Conservation (phyloP, 2,329 filamentous ascomycete species). For the Aspergillus eucalypticola region DNA sequence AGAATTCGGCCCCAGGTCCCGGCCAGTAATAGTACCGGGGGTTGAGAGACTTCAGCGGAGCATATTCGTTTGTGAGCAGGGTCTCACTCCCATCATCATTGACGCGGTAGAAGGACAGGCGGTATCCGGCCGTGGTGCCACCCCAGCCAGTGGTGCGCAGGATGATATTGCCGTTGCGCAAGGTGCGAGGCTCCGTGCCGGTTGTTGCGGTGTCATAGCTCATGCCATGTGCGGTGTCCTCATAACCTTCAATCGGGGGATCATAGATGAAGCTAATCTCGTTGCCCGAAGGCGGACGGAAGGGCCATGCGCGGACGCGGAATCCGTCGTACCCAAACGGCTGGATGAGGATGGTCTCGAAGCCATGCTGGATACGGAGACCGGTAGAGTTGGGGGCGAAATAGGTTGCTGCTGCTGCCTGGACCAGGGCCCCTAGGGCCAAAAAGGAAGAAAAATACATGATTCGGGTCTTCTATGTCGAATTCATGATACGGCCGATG, state of each 20-base stretch:
- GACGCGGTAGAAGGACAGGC: conserved; percentile 38
- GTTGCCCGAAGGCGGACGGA: conserved; percentile 35
- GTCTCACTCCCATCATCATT: conserved; percentile 37
- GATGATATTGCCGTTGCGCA: conserved; percentile 42
- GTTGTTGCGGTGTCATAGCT: conserved; percentile 34
- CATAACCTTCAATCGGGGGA: conserved; percentile 41
- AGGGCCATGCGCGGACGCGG: conserved; percentile 43
- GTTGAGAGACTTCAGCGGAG: conserved; percentile 36
- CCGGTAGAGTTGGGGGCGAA: conserved; percentile 25
- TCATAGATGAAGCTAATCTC: conserved; percentile 43
- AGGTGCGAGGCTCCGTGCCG: conserved; percentile 30
- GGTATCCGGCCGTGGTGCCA: conserved; percentile 35
- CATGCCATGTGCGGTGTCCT: conserved; percentile 34
- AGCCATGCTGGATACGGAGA: conserved; percentile 40
- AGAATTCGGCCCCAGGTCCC: conserved; percentile 37
- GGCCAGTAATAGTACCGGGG: conserved; percentile 40
- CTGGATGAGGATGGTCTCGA: conserved; percentile 42
- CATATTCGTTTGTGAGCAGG: conserved; percentile 39
- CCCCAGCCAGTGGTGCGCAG: conserved; percentile 36
- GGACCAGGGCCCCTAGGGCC: background rate
- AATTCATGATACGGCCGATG: background rate
- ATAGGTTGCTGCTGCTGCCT: conserved; percentile 11
- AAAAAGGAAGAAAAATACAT: background rate
- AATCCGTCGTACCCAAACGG: conserved; percentile 45
- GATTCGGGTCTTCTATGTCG: background rate